These are phyloP conservation scores for Cyberlindnera maritima DNA, from an alignment of 805 yeast species.

Conservation along the genomic window DNA sequence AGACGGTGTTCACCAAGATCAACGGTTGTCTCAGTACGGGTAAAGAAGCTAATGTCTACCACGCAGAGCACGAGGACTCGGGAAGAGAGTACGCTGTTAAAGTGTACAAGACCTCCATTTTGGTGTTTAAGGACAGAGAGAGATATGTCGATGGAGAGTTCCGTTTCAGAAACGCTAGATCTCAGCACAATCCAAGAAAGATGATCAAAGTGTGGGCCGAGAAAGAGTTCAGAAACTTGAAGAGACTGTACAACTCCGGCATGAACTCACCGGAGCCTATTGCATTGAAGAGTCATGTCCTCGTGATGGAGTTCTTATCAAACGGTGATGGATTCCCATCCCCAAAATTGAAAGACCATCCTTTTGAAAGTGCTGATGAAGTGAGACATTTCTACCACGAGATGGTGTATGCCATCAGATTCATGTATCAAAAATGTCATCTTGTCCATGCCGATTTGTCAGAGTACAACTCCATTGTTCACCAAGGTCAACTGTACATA, in stretches of 20 bases:
- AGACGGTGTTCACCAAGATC: constrained; percentile 79
- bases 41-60: constrained; percentile 97
- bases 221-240: constrained; percentile 91
- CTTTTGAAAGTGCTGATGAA: constrained; percentile 64
- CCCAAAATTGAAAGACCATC: constrained; percentile 85
- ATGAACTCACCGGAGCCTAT: constrained; percentile 94
- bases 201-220: constrained; percentile 99
- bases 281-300: constrained; percentile 82
- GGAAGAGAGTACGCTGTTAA: constrained; percentile 79
- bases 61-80: constrained; percentile 49
- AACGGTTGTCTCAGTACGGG: constrained; percentile 97
- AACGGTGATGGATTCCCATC: constrained; percentile 84
- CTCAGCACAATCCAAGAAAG: constrained; percentile 89
- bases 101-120: constrained; percentile 91
- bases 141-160: constrained; percentile 95
- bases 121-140: constrained; percentile 96
- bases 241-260: constrained; percentile 72
- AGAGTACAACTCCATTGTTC: constrained; percentile 90
- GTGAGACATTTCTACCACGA: constrained; percentile 68
- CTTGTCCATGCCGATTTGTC: constrained; percentile 95
- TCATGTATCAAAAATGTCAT: constrained; percentile 83
- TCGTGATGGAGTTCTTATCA: constrained; percentile 89
- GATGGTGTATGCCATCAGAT: constrained; percentile 80
- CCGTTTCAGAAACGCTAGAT: constrained; percentile 81
- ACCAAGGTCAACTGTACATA: constrained; percentile 71